Evolutionary conservation across 768 basidiomycete genomes (phyloP).

Genomic region (Saitozyma sp.): DNA sequence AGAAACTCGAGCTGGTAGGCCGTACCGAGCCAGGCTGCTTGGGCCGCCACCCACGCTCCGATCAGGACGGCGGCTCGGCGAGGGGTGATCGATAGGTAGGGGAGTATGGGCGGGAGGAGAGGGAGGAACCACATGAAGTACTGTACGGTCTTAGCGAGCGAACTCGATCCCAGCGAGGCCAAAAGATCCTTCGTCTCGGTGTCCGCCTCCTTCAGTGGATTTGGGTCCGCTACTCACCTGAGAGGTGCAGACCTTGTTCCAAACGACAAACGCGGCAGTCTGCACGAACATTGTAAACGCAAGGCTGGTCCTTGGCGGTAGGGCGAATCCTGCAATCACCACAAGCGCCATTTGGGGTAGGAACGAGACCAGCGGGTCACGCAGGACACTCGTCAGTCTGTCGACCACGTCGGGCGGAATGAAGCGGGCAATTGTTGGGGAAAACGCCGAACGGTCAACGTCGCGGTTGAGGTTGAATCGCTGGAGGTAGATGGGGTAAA

Average conservation of each 20-base stretch:
- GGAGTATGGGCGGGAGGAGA: constrained; percentile 78
- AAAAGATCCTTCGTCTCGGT: neutral
- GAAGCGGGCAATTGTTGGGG: neutral
- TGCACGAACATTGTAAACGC: constrained; percentile 88
- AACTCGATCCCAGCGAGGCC: neutral
- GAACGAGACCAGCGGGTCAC: constrained; percentile 77
- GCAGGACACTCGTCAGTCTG: constrained; percentile 41
- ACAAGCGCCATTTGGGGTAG: constrained; percentile 76
- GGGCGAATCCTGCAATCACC: constrained; percentile 69
- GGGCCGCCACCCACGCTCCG: constrained; percentile 70
- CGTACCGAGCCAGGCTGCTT: constrained; percentile 77
- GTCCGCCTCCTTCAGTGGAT: neutral
- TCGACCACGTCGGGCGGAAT: neutral
- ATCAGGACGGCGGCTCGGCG: constrained; percentile 55
- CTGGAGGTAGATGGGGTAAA: constrained; percentile 88
- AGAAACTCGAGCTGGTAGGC: constrained; percentile 90
- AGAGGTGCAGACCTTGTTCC: constrained; percentile 98
- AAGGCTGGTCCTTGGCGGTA: constrained; percentile 61
- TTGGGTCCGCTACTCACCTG: constrained; percentile 60
- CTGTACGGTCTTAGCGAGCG: constrained; percentile 54
- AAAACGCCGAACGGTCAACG: neutral
- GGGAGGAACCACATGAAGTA: constrained; percentile 98
- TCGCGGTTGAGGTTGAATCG: constrained; percentile 58
- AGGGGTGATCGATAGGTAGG: constrained; percentile 61
- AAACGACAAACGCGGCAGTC: constrained; percentile 84